phyloP scores from a whole-genome alignment of 179 eudicot genomes.

The Corrigiola litoralis region DNA sequence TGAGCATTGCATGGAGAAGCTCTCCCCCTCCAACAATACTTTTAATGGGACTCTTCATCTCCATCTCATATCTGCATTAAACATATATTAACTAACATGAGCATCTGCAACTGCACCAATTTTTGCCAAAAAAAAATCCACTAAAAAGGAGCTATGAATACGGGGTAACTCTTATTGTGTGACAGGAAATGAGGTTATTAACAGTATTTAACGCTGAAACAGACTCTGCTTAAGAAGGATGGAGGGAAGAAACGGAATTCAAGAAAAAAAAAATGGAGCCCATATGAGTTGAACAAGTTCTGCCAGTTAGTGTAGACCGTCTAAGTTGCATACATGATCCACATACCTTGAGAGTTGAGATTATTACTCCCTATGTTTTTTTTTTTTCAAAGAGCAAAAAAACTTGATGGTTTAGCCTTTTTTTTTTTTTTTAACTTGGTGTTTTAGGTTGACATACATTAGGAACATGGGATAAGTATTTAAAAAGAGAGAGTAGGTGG shows the following conservation, averaged over 20 bases:
- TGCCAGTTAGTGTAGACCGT: too few species aligned
- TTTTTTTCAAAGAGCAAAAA: too few species aligned
- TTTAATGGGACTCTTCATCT: constrained; percentile 80
- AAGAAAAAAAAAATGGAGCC: neutral
- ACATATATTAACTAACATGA: neutral
- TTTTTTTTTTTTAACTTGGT: too few species aligned
- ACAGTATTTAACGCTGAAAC: neutral
- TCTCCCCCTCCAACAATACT: constrained; percentile 85
- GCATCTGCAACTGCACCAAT: neutral
- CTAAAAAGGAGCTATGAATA: neutral
- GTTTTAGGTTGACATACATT: too few species aligned
- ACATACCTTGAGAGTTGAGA: too few species aligned
- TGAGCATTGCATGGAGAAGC: constrained; percentile 85
- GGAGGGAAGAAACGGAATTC: neutral
- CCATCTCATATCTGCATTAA: constrained; percentile 83
- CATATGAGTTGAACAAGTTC: too few species aligned
- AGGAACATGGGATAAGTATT: too few species aligned
- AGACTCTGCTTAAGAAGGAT: too few species aligned
- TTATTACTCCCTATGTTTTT: too few species aligned
- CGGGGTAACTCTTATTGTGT: neutral
- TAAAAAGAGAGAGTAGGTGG: too few species aligned
- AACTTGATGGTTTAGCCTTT: too few species aligned
- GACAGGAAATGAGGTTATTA: neutral
- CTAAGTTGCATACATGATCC: too few species aligned
- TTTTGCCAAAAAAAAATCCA: neutral